Evolutionary conservation across 257 asterid genomes (phyloP).

Genomic region (Knoxia roxburghii): DNA sequence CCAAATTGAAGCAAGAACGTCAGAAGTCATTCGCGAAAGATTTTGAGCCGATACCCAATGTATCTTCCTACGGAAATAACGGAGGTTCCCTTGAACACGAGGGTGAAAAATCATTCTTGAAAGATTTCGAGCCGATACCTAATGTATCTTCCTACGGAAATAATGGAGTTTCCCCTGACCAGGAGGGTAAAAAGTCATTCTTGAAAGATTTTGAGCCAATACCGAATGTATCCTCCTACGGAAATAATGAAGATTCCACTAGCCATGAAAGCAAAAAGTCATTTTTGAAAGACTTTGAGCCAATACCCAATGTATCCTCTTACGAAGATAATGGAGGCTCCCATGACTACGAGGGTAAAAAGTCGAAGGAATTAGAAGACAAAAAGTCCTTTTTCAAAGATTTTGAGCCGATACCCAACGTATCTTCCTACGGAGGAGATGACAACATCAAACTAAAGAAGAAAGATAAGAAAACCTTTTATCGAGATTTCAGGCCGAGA

Average conservation of each 20-base stretch:
- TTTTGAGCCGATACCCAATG: neutral
- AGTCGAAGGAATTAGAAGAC: neutral
- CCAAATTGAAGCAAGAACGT: constrained; percentile 3
- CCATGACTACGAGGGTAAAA: no score
- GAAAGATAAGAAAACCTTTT: neutral
- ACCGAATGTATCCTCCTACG: neutral
- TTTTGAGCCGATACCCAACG: neutral
- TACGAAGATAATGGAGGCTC: neutral
- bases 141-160: neutral
- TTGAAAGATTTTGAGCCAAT: neutral
- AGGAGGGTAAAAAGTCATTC: no score
- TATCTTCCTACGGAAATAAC: neutral
- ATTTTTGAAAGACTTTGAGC: constrained; percentile 13
- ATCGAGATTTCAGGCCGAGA: constrained; percentile 5
- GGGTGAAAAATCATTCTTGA: neutral
- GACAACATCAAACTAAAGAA: no score
- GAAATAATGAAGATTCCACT: no score
- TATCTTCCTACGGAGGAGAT: no score
- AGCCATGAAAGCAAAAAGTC: no score
- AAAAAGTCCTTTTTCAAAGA: neutral
- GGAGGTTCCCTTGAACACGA: no score
- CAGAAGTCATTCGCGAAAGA: neutral
- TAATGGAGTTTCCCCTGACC: no score
- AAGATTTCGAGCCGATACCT: constrained; percentile 14
- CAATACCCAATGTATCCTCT: constrained; percentile 1